A percentile compares a stretch with the other conserved stretches of the same genome.
These are phyloP conservation scores for Amaranthus tricolor DNA, from an alignment of 179 eudicot species.

Conservation along the genomic window DNA sequence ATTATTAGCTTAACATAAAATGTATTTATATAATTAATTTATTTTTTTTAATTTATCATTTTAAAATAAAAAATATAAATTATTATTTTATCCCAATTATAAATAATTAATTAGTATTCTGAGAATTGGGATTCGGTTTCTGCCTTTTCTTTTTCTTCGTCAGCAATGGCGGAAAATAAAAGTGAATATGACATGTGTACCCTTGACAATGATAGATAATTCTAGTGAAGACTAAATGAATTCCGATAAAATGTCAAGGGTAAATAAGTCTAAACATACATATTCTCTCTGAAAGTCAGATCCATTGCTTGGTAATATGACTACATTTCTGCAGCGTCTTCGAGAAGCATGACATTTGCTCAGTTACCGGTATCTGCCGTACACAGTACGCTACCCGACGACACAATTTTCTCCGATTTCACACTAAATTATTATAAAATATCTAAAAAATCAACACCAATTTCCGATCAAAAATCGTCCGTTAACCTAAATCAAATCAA, in stretches of 20 bases:
- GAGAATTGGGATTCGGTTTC: conserved; percentile 1
- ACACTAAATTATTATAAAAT: background rate
- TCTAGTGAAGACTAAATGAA: background rate
- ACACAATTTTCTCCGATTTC: background rate
- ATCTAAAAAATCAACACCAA: background rate
- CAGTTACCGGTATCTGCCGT: conserved; percentile 17
- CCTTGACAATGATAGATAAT: background rate
- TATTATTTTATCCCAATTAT: too few relatives aligned
- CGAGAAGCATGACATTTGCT: conserved; percentile 14
- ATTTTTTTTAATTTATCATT: too few relatives aligned
- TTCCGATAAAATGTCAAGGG: background rate
- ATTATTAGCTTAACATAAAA: too few relatives aligned
- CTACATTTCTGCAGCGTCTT: conserved; percentile 14
- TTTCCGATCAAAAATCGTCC: background rate
- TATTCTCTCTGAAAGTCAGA: background rate
- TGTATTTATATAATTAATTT: too few relatives aligned
- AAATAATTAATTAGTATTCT: background rate
- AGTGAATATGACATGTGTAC: background rate
- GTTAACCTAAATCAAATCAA: background rate
- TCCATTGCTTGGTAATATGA: conserved; percentile 20
- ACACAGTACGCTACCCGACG: background rate
- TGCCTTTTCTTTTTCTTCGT: background rate
- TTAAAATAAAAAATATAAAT: too few relatives aligned
- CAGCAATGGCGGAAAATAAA: conserved; percentile 26
- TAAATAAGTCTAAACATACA: background rate